These are phyloP conservation scores for Aspergillus spinulosporus DNA, from an alignment of 2,329 filamentous ascomycete genomes.

Conservation along the genomic window DNA sequence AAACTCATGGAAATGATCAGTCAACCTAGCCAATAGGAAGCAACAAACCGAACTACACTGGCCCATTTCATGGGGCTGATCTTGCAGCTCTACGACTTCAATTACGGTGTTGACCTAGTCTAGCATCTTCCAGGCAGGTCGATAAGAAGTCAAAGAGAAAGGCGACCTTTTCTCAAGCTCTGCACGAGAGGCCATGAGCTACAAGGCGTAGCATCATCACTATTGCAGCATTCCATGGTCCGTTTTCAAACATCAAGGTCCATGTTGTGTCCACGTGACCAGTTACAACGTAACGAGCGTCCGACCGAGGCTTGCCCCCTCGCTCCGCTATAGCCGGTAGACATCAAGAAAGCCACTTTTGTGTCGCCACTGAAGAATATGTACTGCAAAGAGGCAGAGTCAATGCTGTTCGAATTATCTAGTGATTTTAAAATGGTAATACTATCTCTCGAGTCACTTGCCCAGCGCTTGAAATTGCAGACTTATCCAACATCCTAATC, in stretches of 20 bases:
- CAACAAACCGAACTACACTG: not conserved
- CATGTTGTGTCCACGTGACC: not conserved
- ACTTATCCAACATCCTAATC: no score
- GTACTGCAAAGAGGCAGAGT: not conserved
- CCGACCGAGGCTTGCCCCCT: not conserved
- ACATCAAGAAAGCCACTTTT: not conserved
- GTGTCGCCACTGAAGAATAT: not conserved
- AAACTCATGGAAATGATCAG: slow-evolving; percentile 8
- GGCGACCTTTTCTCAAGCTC: no score
- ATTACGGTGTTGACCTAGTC: not conserved
- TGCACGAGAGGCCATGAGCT: no score
- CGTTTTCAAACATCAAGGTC: not conserved
- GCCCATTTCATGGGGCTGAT: not conserved
- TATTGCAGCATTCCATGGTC: not conserved
- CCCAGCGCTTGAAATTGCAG: no score
- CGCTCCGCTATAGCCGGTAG: not conserved
- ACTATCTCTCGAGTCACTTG: no score
- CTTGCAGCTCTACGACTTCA: slow-evolving; percentile 2
- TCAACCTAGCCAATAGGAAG: slow-evolving; percentile 19
- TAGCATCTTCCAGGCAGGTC: not conserved
- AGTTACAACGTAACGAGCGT: not conserved
- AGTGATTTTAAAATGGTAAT: no score
- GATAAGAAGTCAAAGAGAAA: no score
- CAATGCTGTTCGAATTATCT: no score
- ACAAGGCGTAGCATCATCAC: not conserved